phyloP scores from a whole-genome alignment of 768 basidiomycete genomes.

The Boletus rubropictus region DNA sequence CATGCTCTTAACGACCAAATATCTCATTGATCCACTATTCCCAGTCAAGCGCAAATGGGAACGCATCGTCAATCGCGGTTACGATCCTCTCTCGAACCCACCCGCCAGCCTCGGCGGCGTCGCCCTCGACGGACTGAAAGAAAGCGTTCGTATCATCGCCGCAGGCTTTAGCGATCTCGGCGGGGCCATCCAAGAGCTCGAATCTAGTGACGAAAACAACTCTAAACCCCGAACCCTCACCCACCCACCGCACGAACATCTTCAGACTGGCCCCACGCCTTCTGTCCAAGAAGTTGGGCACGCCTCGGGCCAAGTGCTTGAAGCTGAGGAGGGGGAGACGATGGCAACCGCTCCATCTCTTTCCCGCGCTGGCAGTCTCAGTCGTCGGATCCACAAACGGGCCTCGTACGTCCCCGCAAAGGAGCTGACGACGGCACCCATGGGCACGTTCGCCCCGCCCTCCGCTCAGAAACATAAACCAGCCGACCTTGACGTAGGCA shows the following conservation, averaged over 20 bases:
- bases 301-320: neutral
- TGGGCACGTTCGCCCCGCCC: neutral
- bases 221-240: neutral
- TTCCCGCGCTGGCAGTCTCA: conserved; percentile 16
- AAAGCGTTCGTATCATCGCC: conserved; percentile 57
- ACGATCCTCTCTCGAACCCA: conserved; percentile 8
- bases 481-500: conserved; percentile 8
- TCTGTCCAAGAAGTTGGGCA: conserved; percentile 32
- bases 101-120: conserved; percentile 11
- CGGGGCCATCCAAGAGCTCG: conserved; percentile 15
- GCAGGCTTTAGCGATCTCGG: conserved; percentile 37
- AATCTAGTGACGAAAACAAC: neutral
- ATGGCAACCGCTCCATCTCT: conserved; percentile 4
- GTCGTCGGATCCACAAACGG: conserved; percentile 12
- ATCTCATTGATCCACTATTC: neutral
- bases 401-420: neutral
- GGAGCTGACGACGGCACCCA: neutral
- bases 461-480: neutral
- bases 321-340: neutral
- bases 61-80: conserved; percentile 61
- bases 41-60: conserved; percentile 82
- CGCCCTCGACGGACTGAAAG: conserved; percentile 55
- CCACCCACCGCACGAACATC: conserved; percentile 24
- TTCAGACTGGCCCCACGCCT: conserved; percentile 44
- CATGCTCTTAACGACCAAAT: neutral